Percentiles rank a stretch among this genome's conserved stretches.
These are phyloP conservation scores for Arachis monticola DNA, from an alignment of 331 rosid genomes.

Conservation along the genomic window DNA sequence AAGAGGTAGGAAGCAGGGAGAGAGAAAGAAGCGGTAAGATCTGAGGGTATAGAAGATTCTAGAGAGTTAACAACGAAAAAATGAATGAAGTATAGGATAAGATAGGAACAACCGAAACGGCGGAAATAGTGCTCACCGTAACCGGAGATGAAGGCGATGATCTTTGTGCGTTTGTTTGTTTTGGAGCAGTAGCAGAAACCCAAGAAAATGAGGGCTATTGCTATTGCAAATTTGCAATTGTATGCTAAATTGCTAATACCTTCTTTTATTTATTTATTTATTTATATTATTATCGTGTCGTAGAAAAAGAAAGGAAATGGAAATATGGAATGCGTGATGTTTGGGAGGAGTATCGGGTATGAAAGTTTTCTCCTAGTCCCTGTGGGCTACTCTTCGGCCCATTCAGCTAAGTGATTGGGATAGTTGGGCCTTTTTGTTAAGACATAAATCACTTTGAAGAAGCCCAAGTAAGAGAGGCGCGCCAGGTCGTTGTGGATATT, in stretches of 20 bases:
- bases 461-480: too few relatives aligned
- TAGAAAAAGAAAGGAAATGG: neutral
- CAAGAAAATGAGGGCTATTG: neutral
- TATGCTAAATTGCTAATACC: too few relatives aligned
- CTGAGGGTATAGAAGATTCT: conserved; percentile 32
- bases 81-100: neutral
- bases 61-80: conserved; percentile 1
- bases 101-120: neutral
- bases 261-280: neutral
- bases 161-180: conserved; percentile 2
- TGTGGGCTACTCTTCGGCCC: neutral
- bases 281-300: neutral
- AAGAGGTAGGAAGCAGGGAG: neutral
- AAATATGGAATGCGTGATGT: neutral
- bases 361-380: neutral
- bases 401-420: too few relatives aligned
- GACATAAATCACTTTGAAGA: too few relatives aligned
- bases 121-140: conserved; percentile 14
- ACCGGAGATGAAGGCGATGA: conserved; percentile 37
- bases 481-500: neutral
- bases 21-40: conserved; percentile 25
- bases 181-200: neutral
- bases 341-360: neutral
- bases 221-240: too few relatives aligned
- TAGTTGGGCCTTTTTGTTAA: too few relatives aligned